phyloP scores from a whole-genome alignment of 192 early-diverging fungal genomes.

The Radiomyces spectabilis region DNA sequence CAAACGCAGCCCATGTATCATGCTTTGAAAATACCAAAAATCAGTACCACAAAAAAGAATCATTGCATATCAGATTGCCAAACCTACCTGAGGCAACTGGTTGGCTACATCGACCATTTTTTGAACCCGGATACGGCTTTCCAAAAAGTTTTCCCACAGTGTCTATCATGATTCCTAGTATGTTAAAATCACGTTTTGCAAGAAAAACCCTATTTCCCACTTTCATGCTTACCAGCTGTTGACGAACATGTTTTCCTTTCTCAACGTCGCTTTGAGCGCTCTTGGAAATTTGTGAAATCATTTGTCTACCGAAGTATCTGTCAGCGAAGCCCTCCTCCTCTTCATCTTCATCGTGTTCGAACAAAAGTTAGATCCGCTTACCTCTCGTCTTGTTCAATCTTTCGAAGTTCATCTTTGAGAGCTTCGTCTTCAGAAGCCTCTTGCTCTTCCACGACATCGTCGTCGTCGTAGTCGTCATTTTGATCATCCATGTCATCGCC shows the following conservation, averaged over 20 bases:
- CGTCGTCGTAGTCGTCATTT: slow-evolving; percentile 31
- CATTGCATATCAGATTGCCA: slow-evolving; percentile 10
- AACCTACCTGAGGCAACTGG: slow-evolving; percentile 60
- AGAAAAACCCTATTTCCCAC: background rate
- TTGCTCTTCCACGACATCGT: slow-evolving; percentile 35
- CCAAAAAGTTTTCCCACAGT: slow-evolving; percentile 77
- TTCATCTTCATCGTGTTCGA: background rate
- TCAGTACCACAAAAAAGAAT: slow-evolving; percentile 29
- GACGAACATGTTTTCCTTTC: slow-evolving; percentile 85
- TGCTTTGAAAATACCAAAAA: slow-evolving; percentile 7
- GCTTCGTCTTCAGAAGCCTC: slow-evolving; percentile 20
- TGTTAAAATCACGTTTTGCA: background rate
- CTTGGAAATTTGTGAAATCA: slow-evolving; percentile 71
- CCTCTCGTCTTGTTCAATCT: slow-evolving; percentile 78
- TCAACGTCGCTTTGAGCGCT: slow-evolving; percentile 72
- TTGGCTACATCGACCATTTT: slow-evolving; percentile 70
- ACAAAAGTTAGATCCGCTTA: slow-evolving; percentile 1
- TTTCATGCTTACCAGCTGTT: slow-evolving; percentile 67
- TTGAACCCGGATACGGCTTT: slow-evolving; percentile 84
- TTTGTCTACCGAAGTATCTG: slow-evolving; percentile 30
- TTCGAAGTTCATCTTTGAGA: slow-evolving; percentile 54
- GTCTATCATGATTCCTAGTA: slow-evolving; percentile 27
- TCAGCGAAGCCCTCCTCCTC: background rate
- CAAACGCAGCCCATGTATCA: slow-evolving; percentile 11
- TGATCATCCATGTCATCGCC: slow-evolving; percentile 22